Evolutionary conservation across 75 land plant genomes (phyloP), one percentile per base, ranked within the genome.

Genomic region (Pinus taeda): DNA sequence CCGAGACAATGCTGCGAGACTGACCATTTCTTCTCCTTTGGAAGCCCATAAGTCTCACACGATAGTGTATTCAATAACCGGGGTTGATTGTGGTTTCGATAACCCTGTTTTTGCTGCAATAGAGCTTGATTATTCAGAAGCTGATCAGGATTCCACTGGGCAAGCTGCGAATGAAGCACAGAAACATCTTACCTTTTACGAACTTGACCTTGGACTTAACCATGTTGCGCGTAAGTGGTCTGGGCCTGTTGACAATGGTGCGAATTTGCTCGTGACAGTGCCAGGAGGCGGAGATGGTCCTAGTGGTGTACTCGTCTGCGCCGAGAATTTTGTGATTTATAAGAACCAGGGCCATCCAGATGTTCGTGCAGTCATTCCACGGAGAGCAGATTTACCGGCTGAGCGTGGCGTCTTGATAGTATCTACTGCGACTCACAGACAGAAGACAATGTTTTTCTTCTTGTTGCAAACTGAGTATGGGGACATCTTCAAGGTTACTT

Each of bases 261-360:
- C 99, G 1, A 92, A 97, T 78, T 76, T 97, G 83, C 86, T 97
- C 36, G 99, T 97, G 6, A 89, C 93, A 0, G 99, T 97, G 1
- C 99, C 99, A 21, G 99, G 99, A 15, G 99, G 98, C 60, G 99
- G 85, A 7, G 99, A 97, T 87, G 99, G 99, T 11, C 99, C 99
- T 6, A 90, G 98, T 76, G 98, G 99, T 2, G 92, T 97, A 33
- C 89, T 97, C 37, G 99, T 97, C 13, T 97, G 99, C 82, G 99
- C 98, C 26, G 99, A 97, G 73, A 97, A 97, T 82, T 97, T 95
- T 84, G 95, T 97, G 12, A 97, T 97, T 45, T 97, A 93, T 78
- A 95, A 92, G 87, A 95, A 95, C 75, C 99, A 97, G 82, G 95
- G 95, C 11, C 98, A 94, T 59, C 88, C 88, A 1, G 99, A 97